Base-by-base conservation (phyloP, 2,329 filamentous ascomycete genomes). In the Alternaria alternata region DNA sequence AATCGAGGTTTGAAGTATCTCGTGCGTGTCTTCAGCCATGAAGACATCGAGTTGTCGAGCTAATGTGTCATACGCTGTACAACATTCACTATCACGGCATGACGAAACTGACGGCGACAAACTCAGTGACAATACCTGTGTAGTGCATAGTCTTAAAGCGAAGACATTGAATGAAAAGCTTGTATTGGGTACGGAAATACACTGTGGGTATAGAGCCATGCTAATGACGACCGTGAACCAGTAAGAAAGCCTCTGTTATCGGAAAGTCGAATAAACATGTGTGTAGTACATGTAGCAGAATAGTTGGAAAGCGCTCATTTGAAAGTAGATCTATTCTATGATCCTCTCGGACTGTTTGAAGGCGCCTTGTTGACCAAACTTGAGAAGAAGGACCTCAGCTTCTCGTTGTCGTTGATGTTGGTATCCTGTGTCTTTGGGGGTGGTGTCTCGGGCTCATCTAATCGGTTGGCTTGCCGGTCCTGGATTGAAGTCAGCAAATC, bases 331-430 rank as follows among this genome's bases (percentile, higher is more conserved):
- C 4, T 18, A 34, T 30, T 30, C 20, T 36, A 70, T 18, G 62
- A 61, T 36, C 66, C 68, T 20, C 72, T 62, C 7, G 74, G 73
- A 51, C 65, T 75, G 57, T 66, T 72, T n/a, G 66, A 59, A 7
- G 66, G 61, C 3, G 69, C 68, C 39, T 75, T 78, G 48, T 75
- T 79, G 57, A 78, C 76, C 36, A 79, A 57, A 4, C 77, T 75
- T 1, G 76, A 77, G 59, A 79, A 79, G 68, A 79, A 79, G 0
- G 75, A 78, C 55, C 75, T 74, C 36, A 79, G 68, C 52, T 78
- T 77, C 18, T 79, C 77, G 61, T 79, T 79, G 58, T 78, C 76
- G 63, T 77, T 73, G 57, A 77, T 75, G 20, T 66, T 68, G 3
- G 72, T 62, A 47, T 77, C 75, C 20, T 73, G 66, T 16, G 67